Conservation (phyloP, 2,329 filamentous ascomycete species). For the Dactylellina leptospora region DNA sequence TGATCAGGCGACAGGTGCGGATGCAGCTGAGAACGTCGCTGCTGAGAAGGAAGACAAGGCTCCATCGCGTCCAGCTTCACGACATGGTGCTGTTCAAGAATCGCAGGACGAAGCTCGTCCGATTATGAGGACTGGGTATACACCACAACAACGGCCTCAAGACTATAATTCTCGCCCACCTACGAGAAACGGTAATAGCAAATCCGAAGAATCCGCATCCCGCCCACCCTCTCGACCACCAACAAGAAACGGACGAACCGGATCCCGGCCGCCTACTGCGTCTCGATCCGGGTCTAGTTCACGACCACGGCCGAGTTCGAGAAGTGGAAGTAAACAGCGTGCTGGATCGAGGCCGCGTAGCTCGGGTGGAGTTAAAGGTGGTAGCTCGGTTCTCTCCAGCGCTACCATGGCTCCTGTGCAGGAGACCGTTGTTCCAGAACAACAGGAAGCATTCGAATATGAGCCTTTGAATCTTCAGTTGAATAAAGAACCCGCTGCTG, state of each 20-base stretch:
- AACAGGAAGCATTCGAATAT: constrained; percentile 1
- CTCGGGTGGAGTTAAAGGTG: constrained; percentile 12
- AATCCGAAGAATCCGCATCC: background rate
- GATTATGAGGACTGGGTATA: constrained; percentile 21
- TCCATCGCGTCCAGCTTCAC: constrained; percentile 9
- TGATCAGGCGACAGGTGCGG: background rate
- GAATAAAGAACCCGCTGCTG: background rate
- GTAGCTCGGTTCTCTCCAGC: background rate
- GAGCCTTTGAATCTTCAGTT: constrained; percentile 6
- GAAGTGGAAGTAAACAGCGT: constrained; percentile 20
- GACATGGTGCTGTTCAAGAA: constrained; percentile 1
- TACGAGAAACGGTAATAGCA: constrained; percentile 3
- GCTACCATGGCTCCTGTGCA: constrained; percentile 13
- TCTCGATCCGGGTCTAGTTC: constrained; percentile 13
- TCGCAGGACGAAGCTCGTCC: background rate
- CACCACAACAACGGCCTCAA: constrained; percentile 22
- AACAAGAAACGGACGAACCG: constrained; percentile 25
- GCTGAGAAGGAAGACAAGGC: background rate
- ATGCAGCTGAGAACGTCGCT: background rate
- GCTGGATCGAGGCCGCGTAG: constrained; percentile 27
- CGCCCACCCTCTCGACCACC: constrained; percentile 20
- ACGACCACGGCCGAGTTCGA: constrained; percentile 5
- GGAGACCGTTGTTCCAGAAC: constrained; percentile 5
- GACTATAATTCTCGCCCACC: constrained; percentile 31
- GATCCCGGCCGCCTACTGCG: constrained; percentile 27